Percentiles rank a stretch among this genome's conserved stretches.
Evolutionary conservation across 176 grass and related monocot species (phyloP).

Genomic region (Oryza brachyantha): DNA sequence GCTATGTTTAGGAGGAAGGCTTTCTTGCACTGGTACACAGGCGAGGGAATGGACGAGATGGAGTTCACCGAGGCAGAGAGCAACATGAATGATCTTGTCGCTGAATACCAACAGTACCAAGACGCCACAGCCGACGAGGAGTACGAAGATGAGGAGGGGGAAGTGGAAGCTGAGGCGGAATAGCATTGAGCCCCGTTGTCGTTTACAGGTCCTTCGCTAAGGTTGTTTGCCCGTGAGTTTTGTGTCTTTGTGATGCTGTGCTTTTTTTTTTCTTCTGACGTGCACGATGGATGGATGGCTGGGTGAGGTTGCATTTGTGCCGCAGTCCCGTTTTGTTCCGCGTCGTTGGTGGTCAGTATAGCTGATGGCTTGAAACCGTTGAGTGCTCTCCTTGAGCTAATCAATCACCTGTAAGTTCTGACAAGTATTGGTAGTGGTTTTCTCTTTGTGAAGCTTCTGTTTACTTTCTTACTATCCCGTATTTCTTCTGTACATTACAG

Average conservation of each 20-base stretch:
- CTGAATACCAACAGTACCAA: constrained; percentile 94
- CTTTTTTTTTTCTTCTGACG: constrained; percentile 22
- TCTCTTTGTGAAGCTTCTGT: neutral
- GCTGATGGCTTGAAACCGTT: constrained; percentile 11
- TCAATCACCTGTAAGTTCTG: constrained; percentile 31
- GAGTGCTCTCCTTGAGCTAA: constrained; percentile 35
- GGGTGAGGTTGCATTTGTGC: constrained; percentile 22
- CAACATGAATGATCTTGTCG: constrained; percentile 92
- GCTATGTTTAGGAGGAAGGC: constrained; percentile 96
- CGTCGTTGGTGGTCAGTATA: constrained; percentile 1
- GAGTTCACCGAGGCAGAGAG: constrained; percentile 94
- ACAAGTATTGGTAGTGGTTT: constrained; percentile 27
- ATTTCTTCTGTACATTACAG: neutral
- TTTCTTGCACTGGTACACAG: constrained; percentile 92
- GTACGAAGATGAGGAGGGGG: constrained; percentile 68
- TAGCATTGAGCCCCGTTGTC: neutral
- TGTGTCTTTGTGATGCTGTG: constrained; percentile 2
- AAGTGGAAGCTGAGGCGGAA: constrained; percentile 39
- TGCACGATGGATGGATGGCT: constrained; percentile 16
- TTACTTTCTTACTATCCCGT: neutral
- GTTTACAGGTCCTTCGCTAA: neutral
- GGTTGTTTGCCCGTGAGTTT: constrained; percentile 15
- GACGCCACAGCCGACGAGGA: constrained; percentile 87
- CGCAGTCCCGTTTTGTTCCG: constrained; percentile 10
- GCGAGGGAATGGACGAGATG: constrained; percentile 94